Conservation (phyloP, 495 filamentous ascomycete species). For the Neurospora sp. region DNA sequence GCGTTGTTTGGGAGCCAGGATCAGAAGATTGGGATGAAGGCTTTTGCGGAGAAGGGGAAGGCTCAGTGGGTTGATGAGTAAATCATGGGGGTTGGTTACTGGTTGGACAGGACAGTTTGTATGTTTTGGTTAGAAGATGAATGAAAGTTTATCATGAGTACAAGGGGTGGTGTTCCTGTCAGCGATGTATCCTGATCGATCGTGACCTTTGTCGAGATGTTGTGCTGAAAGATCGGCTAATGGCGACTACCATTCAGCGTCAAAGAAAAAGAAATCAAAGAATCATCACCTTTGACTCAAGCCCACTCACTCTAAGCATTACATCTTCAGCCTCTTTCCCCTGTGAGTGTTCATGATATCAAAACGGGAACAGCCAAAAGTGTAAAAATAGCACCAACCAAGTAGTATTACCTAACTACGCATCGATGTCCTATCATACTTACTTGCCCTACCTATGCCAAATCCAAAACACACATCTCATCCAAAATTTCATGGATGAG, state of each 20-base stretch:
- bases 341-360: not conserved
- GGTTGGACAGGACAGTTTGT: not conserved
- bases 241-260: not conserved
- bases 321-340: not conserved
- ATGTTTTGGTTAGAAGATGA: not conserved
- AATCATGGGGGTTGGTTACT: not conserved
- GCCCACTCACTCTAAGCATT: not conserved
- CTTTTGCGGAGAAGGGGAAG: slow-evolving; percentile 92
- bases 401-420: not conserved
- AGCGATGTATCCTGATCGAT: not conserved
- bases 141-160: not conserved
- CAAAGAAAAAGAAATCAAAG: not conserved
- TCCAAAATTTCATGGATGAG: not conserved
- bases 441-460: not conserved
- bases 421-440: not conserved
- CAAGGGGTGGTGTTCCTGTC: not conserved
- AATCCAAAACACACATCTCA: not conserved
- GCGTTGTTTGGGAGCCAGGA: slow-evolving; percentile 84
- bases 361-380: not conserved
- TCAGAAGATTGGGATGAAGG: slow-evolving; percentile 96
- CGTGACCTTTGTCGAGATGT: not conserved
- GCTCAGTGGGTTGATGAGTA: slow-evolving; percentile 82
- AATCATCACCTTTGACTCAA: not conserved
- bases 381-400: not conserved
- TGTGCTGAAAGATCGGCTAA: not conserved